Evolutionary conservation across 768 basidiomycete genomes (phyloP).

Genomic region (Chiua virens): DNA sequence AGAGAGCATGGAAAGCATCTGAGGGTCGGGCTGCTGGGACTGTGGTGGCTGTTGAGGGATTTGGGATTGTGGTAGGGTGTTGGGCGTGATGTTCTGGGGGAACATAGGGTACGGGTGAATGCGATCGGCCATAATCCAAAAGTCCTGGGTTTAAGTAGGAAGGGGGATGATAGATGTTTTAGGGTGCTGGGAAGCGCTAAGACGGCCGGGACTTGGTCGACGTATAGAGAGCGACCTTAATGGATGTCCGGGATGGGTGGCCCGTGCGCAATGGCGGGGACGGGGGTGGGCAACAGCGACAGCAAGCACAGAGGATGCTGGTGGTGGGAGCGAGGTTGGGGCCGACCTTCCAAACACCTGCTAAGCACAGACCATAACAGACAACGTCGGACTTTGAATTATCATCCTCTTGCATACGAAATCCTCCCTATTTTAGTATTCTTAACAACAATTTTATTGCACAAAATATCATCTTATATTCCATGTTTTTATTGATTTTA

Average conservation of each 20-base stretch:
- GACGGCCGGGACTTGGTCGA: conserved; percentile 22
- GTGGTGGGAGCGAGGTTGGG: conserved; percentile 60
- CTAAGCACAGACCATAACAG: conserved; percentile 39
- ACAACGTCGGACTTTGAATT: conserved; percentile 35
- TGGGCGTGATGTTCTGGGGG: conserved; percentile 46
- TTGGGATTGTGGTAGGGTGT: conserved; percentile 41
- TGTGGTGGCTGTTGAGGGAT: conserved; percentile 47
- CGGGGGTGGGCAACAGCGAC: conserved; percentile 31
- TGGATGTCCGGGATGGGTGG: conserved; percentile 28
- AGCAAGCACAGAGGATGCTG: conserved; percentile 42
- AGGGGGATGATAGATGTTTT: conserved; percentile 32
- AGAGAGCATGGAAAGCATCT: conserved; percentile 40
- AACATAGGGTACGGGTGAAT: conserved; percentile 55
- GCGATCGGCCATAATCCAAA: conserved; percentile 63
- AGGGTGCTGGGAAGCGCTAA: conserved; percentile 26
- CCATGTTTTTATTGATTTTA: background rate
- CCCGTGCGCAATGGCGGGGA: conserved; percentile 50
- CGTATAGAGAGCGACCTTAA: conserved; percentile 22
- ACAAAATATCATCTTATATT: conserved; percentile 14
- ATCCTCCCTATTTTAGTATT: conserved; percentile 11
- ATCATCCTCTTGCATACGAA: conserved; percentile 17
- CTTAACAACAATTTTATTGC: conserved; percentile 14
- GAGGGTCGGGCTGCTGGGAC: conserved; percentile 41
- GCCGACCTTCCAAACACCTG: conserved; percentile 42
- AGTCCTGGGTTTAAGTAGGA: conserved; percentile 21